Base-by-base conservation (phyloP, 345 rosid species). In the Linum lewisii region DNA sequence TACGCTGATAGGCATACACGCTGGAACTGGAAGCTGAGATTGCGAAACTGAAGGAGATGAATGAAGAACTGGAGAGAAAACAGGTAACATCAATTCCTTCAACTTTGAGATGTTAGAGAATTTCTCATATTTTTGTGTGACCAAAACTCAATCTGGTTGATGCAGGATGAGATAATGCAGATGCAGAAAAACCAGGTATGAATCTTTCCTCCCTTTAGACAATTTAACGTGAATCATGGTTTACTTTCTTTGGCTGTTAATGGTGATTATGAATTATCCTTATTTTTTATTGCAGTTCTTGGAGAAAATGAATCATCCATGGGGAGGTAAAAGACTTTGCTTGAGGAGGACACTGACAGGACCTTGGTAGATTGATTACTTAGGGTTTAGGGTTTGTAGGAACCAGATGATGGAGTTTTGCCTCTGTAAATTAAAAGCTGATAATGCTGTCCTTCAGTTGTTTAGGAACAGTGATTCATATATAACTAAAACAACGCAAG, bases 161-260 rank as follows among this genome's bases (percentile, higher is more conserved):
- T 73, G 83, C 79, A 88, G 95, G 78, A 64, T 23, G 87, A 74
- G 63, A 68, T 66, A 7, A 32, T 75, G 69, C 79, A 83, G 56
- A 61, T 72, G 82, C 82, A 79, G 81, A 81, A 80, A 64, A 72
- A 73, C 32, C 76, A 75, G 95, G 95, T 87, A 78, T 19, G 23
- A 15, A 4, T 36, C 65, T 49, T n/a, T 57, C 58, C 61, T 50
- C 19, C 29, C 57, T 6, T 54, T 49, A 24, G 24, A 20, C 51
- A 45, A 62, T 32, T 14, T 1, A 16, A 11, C 13, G 7, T 9
- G 19, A 1, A 11, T 11, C 3, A 45, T 62, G 52, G 45, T 45
- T 65, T 32, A 14, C 8, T 9, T 15, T 4, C 4, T 11, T 50
- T 13, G 21, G n/a, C 18, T 44, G 36, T 7, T 24, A 19, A 20